Evolutionary conservation across 1,139 yeast species (phyloP), one percentile per base, ranked within the genome.

Genomic region (Schizosaccharomyces versatilis): DNA sequence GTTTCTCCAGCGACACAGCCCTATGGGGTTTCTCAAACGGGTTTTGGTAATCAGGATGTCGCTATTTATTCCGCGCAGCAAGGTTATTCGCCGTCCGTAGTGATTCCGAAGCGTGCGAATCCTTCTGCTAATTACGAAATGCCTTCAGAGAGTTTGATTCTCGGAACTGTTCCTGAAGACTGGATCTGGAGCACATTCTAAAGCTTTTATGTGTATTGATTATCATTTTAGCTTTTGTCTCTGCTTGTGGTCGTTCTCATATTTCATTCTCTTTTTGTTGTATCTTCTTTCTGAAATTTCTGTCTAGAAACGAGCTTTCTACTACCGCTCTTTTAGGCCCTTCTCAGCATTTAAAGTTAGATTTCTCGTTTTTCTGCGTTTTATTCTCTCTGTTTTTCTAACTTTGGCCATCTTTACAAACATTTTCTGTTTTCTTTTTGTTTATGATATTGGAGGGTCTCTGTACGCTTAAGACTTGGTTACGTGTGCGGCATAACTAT

Each of bases 171-270:
- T 49, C 71, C 72, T 7, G 69, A 69, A n/a, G 69, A 69, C 59
- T 69, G 71, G 71, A 62, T 64, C 58, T 70, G 73, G 74, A 68
- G 72, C 38, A 70, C 74, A 0, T 70, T 71, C 57, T 70, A 59
- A 58, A 41, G 24, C 15, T 10, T 19, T 10, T 15, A 17, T 36
- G 7, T 39, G 6, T 14, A 1, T 15, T 7, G 24, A 38, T 6
- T 47, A 24, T 9, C 15, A 2, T 44, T 44, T 8, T 44, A 10
- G 49, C 36, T 36, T 36, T 12, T 39, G 41, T 12, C 12, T 12
- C 14, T 39, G 14, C 41, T 39, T 39, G 14, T 12, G 14, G 41
- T 39, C 12, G 14, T 39, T 39, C 6, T 14, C 12, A 12, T 39
- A 39, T 39, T 39, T 12, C 14, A 12, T 39, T 39, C 41, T 14